Evolutionary conservation across 345 rosid genomes (phyloP), one percentile per base, ranked within the genome.

Genomic region (Moringa oleifera): DNA sequence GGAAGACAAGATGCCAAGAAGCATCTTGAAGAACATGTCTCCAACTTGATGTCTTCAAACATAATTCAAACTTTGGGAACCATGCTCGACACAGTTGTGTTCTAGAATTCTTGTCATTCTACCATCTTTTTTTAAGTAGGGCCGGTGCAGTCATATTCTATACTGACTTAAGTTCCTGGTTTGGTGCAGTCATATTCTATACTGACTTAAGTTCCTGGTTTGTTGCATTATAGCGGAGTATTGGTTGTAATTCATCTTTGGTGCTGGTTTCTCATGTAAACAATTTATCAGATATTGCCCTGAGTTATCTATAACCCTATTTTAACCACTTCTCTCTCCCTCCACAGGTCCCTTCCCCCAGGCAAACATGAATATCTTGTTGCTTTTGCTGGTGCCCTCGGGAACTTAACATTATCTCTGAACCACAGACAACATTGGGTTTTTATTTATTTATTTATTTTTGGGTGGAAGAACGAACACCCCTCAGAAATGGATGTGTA

Each of bases 1-100:
- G 99, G 99, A 69, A 84, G 97, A 77, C 99, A 94, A 75, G 99
- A 94, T 57, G 96, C 97, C 15, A 94, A 94, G 81, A 94, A 94
- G 81, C 97, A 94, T 76, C 89, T 94, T 23, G 97, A 90, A 75
- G 99, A 94, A 57, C 96, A 94, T 49, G 91, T 90, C 59, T 85
- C 99, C 21, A 85, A 94, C 79, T 61, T 94, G 70, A 94, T 94
- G 99, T 94, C 99, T n/a, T 85, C 97, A 56, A 94, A 94, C 87
- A 94, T 90, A 47, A 90, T 90, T 24, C 99, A 94, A 76, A 94
- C 99, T 50, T 70, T 94, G 65, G 97, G 99, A 55, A 91, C 97
- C 50, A 94, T 94, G 97, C 93, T 94, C 0, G 99, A 91, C 77
- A 94, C 97, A 7, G 97, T 94, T 25, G 92, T 88, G 55, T 94